Evolutionary conservation across 495 filamentous ascomycete genomes (phyloP).

Genomic region (Penicillium macrosclerotiorum): DNA sequence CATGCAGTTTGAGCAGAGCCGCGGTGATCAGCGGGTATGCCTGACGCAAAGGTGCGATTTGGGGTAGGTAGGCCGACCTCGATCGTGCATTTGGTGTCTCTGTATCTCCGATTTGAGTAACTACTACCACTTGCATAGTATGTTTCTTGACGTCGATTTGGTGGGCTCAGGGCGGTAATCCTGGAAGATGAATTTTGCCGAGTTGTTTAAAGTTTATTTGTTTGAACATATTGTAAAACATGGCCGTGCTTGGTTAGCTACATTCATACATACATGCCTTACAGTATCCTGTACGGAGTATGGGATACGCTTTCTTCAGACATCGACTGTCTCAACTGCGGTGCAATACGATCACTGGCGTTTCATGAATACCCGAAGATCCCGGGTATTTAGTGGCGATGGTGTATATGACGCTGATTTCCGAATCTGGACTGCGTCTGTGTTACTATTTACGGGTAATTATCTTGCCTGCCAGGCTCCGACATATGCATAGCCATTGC

Average conservation of each 20-base stretch:
- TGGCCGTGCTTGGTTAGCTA: not conserved
- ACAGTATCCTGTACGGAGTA: not conserved
- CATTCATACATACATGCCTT: no score
- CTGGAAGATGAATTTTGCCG: no score
- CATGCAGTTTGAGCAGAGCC: constrained; percentile 4
- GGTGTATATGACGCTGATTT: not conserved
- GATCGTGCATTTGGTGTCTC: no score
- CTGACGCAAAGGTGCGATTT: not conserved
- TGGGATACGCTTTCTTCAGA: constrained; percentile 1
- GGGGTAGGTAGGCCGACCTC: constrained; percentile 12
- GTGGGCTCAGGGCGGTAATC: not conserved
- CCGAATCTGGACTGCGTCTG: not conserved
- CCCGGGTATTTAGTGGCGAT: not conserved
- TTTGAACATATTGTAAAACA: not conserved
- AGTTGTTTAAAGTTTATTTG: no score
- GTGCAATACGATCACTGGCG: not conserved
- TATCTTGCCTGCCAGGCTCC: not conserved
- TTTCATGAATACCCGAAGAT: constrained; percentile 9
- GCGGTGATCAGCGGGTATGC: constrained; percentile 9
- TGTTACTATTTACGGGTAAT: constrained; percentile 6
- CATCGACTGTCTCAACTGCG: not conserved
- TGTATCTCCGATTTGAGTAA: no score
- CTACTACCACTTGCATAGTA: no score
- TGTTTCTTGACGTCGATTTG: not conserved
- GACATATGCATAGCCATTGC: no score